Conservation (phyloP, 768 basidiomycete genomes). For the Suillus occidentalis region DNA sequence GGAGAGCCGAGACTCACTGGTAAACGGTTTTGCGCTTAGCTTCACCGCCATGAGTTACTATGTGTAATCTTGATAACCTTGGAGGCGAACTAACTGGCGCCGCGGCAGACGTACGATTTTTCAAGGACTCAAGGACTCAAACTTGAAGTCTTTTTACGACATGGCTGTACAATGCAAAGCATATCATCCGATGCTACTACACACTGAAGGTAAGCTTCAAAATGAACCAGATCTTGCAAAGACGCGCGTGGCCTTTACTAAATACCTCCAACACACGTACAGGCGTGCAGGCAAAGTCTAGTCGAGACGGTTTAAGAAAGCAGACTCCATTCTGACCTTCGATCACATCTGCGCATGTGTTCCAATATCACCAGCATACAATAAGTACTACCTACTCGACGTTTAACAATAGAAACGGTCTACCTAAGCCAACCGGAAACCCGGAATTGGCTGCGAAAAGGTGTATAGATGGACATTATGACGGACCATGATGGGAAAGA, state of each 20-base stretch:
- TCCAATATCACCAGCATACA: slow-evolving; percentile 1
- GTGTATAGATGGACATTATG: neutral
- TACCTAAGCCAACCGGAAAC: slow-evolving; percentile 4
- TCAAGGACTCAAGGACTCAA: neutral
- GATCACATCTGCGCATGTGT: neutral
- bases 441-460: neutral
- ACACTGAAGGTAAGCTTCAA: neutral
- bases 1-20: neutral
- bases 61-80: neutral
- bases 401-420: slow-evolving; percentile 10
- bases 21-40: neutral
- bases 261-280: neutral
- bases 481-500: neutral
- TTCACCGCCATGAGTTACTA: neutral
- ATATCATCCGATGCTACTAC: neutral
- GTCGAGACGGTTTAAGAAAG: neutral
- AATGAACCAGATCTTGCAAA: neutral
- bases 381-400: neutral
- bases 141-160: neutral
- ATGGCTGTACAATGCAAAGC: neutral
- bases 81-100: neutral
- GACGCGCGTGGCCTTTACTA: neutral
- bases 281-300: neutral
- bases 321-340: neutral
- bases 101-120: neutral